Conservation (phyloP, 768 basidiomycete genomes). For the Mycena leptocephala region DNA sequence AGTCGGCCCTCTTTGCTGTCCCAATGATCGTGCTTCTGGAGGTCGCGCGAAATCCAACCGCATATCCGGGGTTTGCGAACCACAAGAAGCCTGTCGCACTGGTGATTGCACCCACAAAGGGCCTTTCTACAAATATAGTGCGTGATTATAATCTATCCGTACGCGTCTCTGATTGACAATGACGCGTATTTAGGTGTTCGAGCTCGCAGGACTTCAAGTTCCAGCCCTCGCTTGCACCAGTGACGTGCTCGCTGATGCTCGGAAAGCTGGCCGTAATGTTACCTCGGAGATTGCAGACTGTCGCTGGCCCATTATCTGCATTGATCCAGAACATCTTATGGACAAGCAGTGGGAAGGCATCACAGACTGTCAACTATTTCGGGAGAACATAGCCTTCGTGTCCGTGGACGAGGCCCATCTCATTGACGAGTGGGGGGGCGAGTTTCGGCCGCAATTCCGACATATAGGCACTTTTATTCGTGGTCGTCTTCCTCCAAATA, state of each 20-base stretch:
- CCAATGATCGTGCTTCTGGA: not conserved
- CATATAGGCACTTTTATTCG: constrained; percentile 25
- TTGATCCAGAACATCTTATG: constrained; percentile 28
- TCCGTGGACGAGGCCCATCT: constrained; percentile 26
- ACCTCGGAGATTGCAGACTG: constrained; percentile 1
- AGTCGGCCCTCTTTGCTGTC: not conserved
- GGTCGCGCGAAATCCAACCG: not conserved
- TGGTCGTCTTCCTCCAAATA: constrained; percentile 18
- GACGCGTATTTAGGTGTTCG: not conserved
- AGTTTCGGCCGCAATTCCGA: constrained; percentile 16
- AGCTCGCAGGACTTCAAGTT: not conserved
- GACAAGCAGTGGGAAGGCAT: constrained; percentile 17
- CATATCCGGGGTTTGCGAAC: not conserved
- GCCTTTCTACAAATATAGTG: constrained; percentile 17
- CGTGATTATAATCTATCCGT: not conserved
- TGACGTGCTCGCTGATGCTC: constrained; percentile 11
- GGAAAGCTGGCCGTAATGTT: constrained; percentile 10
- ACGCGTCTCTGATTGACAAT: not conserved
- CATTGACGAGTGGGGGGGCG: constrained; percentile 26
- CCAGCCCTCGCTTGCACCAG: constrained; percentile 9
- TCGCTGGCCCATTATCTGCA: constrained; percentile 5
- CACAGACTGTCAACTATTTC: not conserved
- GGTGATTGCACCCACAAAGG: constrained; percentile 26
- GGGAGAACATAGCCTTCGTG: too few species aligned
- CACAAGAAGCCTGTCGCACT: constrained; percentile 14